Evolutionary conservation across 805 yeast species (phyloP), one percentile per base, ranked within the genome.

Genomic region (Kuraishia hungarica): DNA sequence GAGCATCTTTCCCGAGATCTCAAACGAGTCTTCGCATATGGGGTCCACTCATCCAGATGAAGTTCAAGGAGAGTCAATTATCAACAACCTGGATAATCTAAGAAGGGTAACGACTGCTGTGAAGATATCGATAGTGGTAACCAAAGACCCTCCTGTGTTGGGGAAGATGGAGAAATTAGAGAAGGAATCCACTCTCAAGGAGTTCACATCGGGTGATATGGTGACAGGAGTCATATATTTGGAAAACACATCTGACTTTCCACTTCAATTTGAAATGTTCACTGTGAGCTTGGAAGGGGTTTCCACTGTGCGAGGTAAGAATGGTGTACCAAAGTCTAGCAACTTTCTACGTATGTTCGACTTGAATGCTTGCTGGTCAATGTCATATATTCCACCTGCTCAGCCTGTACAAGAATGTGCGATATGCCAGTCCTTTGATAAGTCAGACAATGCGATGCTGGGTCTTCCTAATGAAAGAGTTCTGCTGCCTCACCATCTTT

Each of bases 121-220:
- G 4, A 55, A 56, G 19, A 52, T 66, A 3, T 56, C 62, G 13
- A 57, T 69, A 3, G 58, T 57, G 17, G 74, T 80, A 10, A 78
- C 83, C 1, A 75, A 75, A 55, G 60, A 62, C 22, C 70, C 72
- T 2, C 82, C 83, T 0, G 51, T 47, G 46, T 19, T 54, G 2
- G 61, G 63, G 8, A n/a, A 53, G 2, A 35, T 46, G 13, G 35
- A 56, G 6, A 35, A 35, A 15, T 7, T 35, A 15, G 65, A 66
- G 39, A 57, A 62, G n/a, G 76, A 72, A 53, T 61, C 65, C 17
- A 64, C 70, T 46, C 62, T 79, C 26, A 73, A 74, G 56, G 88
- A 83, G 64, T 86, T 79, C 62, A 80, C 80, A 20, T 83, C 85
- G 13, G 89, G 89, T n/a, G 91, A 86, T 62, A 73, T 74, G 21